Base-by-base conservation (phyloP, 805 yeast species). In the Saccharomycopsis olivae region DNA sequence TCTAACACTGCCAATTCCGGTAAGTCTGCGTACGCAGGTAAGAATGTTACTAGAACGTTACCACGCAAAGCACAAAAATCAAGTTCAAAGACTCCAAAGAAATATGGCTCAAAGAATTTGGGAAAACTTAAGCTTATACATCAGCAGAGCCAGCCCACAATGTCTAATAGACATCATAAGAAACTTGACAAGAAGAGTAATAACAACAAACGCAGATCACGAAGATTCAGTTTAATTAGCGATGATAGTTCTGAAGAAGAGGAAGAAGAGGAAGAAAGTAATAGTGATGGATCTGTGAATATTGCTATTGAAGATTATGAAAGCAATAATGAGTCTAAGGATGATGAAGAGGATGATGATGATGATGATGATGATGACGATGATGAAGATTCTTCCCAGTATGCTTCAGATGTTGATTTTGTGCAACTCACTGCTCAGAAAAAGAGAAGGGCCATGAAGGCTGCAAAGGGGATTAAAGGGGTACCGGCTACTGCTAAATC, bases 341-440 rank as follows among this genome's bases (percentile, higher is more conserved):
- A 65, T 16, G 63, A 65, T 25, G 65, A 57, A 15, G n/a, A 65
- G 16, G 63, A 65, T 28, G 65, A 57, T 23, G 59, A 56, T 21
- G 56, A 50, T 2, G 54, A 54, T 20, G 62, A 57, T 10, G 57
- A 54, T 14, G 60, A 60, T 10, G 55, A 55, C 14, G 53, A 55
- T 13, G 53, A 56, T 2, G 62, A 23, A 5, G 35, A 25, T 19
- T 29, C 70, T 9, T 70, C 77, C 9, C 73, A 79, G 0, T 79
- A 73, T 49, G 85, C 76, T 49, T 76, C 75, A 28, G 76, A 74
- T 49, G 75, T 80, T 2, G 89, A 82, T 58, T 79, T 78, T 54
- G 83, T 81, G 13, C 73, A 71, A 54, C 58, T 82, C 45, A 81
- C 83, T 27, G 82, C 79, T 8, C 80, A 78, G 54, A 65, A 75